Base-by-base conservation (phyloP, 805 yeast genomes). In the Candida odintsovae region DNA sequence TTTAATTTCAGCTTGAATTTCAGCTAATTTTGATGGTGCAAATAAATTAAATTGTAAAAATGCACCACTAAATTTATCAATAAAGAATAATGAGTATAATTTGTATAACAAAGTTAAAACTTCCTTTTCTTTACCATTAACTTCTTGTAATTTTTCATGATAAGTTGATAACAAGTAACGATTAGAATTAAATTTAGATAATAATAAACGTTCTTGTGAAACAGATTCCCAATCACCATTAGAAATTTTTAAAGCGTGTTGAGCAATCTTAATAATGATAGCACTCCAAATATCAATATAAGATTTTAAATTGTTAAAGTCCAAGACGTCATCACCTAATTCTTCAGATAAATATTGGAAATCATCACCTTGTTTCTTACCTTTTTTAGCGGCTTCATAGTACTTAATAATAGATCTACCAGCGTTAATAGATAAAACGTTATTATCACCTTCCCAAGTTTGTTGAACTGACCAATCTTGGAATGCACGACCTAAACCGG, bases 401-500 rank as follows among this genome's bases (percentile, higher is more conserved):
- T 71, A 71, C 53, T 72, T 71, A 44, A 71, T 56, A 37, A 72
- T 70, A 23, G 94, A 80, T 64, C 92, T 82, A 48, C 96, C 97
- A 49, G 89, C 79, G 45, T 89, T 83, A 66, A 88, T 80, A 2
- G 90, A 86, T 53, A 90, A 73, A 39, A 90, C 84, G 59, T 82
- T 90, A 71, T 90, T 90, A 67, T 90, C 97, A 66, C 97, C 97
- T 71, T 90, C 97, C 97, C 97, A 90, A 18, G 97, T 90, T 68
- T 96, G 90, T 70, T 90, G 97, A 37, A 90, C 97, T n/a, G 86
- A 96, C 88, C 95, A 92, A 65, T 90, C 97, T 51, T 77, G 77
- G 71, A 80, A 88, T 12, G 90, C 90, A 63, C 84, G 87, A 37
- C 95, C 96, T 63, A 90, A 86, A 2, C 90, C 96, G 53, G 88